Evolutionary conservation across 2,329 filamentous ascomycete species (phyloP).

Genomic region (Bipolaris sorokiniana): DNA sequence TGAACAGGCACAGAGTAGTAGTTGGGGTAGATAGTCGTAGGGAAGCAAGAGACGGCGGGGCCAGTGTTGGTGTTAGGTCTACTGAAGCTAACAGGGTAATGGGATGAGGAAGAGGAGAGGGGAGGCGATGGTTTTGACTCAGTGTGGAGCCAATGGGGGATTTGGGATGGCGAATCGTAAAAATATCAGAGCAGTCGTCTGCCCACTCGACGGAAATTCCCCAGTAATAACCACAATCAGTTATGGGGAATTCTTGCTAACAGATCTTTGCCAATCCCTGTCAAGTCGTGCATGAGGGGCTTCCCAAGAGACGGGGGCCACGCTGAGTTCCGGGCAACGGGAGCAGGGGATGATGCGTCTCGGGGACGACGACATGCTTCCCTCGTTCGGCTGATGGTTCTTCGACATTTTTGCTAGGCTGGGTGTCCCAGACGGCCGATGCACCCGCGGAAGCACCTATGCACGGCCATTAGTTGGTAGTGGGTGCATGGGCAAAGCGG

Average conservation of each 20-base stretch:
- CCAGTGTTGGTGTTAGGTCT: constrained; percentile 12
- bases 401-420: constrained; percentile 39
- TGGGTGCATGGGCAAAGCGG: constrained; percentile 33
- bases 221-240: constrained; percentile 50
- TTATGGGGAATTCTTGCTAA: constrained; percentile 38
- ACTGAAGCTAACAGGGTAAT: constrained; percentile 22
- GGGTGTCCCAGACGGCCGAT: constrained; percentile 40
- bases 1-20: background rate
- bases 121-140: constrained; percentile 29
- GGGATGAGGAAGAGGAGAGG: constrained; percentile 25
- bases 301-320: constrained; percentile 48
- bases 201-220: constrained; percentile 46
- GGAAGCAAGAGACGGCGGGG: constrained; percentile 8
- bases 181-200: constrained; percentile 34
- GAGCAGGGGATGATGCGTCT: constrained; percentile 43
- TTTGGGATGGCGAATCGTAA: constrained; percentile 40
- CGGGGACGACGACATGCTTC: constrained; percentile 45
- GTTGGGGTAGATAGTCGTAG: background rate
- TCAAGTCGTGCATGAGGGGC: constrained; percentile 46
- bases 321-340: constrained; percentile 46
- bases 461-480: constrained; percentile 38
- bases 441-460: constrained; percentile 44
- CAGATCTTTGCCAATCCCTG: constrained; percentile 47
- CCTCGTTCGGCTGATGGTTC: constrained; percentile 53
- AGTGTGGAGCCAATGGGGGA: constrained; percentile 35